These are phyloP conservation scores for Marasmius oreades DNA, from an alignment of 1,284 basidiomycete genomes.

Conservation along the genomic window DNA sequence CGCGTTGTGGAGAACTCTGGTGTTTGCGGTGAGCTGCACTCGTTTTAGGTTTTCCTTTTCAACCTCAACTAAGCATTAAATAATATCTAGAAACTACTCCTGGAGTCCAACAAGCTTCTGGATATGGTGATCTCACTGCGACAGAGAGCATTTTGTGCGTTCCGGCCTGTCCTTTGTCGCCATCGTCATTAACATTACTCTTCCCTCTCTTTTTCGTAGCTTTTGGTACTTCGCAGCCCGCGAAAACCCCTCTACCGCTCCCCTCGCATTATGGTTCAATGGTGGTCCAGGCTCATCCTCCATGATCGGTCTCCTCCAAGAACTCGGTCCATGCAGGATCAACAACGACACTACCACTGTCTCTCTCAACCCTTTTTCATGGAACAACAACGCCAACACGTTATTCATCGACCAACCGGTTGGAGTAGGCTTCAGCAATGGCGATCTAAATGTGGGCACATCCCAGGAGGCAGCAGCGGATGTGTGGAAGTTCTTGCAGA, in stretches of 20 bases:
- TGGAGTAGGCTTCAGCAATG: slow-evolving; percentile 60
- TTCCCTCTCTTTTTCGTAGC: slow-evolving; percentile 27
- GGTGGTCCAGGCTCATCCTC: slow-evolving; percentile 65
- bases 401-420: slow-evolving; percentile 62
- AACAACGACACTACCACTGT: slow-evolving; percentile 52
- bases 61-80: background rate
- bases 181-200: background rate
- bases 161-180: background rate
- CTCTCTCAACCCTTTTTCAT: slow-evolving; percentile 55
- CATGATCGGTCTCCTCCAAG: slow-evolving; percentile 68
- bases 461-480: slow-evolving; percentile 53
- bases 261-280: slow-evolving; percentile 63
- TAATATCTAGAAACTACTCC: slow-evolving; percentile 31
- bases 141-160: slow-evolving; percentile 40
- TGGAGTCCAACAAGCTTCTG: slow-evolving; percentile 40
- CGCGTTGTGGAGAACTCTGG: slow-evolving; percentile 40
- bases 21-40: slow-evolving; percentile 24
- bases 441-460: slow-evolving; percentile 43
- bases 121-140: slow-evolving; percentile 40
- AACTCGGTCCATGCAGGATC: slow-evolving; percentile 61
- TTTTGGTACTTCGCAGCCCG: slow-evolving; percentile 71
- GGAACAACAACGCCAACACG: slow-evolving; percentile 63
- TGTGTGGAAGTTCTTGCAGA: slow-evolving; percentile 64
- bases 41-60: background rate
- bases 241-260: slow-evolving; percentile 51